phyloP scores from a whole-genome alignment of 2,329 filamentous ascomycete genomes.

The Clarireedia sp. region DNA sequence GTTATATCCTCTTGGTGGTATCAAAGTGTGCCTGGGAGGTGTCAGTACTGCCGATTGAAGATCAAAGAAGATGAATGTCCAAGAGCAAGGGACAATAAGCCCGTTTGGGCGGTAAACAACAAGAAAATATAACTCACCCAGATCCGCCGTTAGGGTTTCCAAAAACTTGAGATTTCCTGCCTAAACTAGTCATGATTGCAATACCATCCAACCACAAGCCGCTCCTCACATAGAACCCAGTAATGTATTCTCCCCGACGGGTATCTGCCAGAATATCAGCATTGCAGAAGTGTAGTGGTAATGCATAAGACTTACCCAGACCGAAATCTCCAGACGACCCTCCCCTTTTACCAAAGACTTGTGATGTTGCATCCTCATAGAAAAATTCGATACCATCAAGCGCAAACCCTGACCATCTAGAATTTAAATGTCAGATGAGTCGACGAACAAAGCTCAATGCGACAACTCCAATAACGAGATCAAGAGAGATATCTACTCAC shows the following conservation, averaged over 20 bases:
- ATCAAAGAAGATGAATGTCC: neutral
- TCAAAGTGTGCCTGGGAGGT: constrained; percentile 64
- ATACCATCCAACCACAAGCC: constrained; percentile 82
- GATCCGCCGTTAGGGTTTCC: constrained; percentile 75
- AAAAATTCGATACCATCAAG: constrained; percentile 86
- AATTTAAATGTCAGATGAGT: neutral
- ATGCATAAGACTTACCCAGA: constrained; percentile 50
- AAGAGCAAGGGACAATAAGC: neutral
- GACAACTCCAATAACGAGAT: too few species aligned
- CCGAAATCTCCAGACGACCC: constrained; percentile 66
- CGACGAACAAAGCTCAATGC: neutral
- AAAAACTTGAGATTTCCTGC: constrained; percentile 77
- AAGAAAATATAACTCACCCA: constrained; percentile 54
- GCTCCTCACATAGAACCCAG: constrained; percentile 76
- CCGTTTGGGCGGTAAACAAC: neutral
- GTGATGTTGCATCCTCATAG: constrained; percentile 78
- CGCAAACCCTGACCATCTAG: constrained; percentile 43
- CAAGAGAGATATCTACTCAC: constrained; percentile 42
- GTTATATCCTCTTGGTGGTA: constrained; percentile 81
- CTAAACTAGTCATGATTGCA: constrained; percentile 80
- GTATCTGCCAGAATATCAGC: constrained; percentile 49
- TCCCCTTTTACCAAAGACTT: constrained; percentile 78
- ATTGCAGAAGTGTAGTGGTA: neutral
- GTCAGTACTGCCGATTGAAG: constrained; percentile 19
- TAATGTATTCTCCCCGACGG: constrained; percentile 74